Percentiles rank a stretch among this genome's conserved stretches.
Conservation (phyloP, 2,329 filamentous ascomycete genomes). For the Colletotrichum euphorbiae region DNA sequence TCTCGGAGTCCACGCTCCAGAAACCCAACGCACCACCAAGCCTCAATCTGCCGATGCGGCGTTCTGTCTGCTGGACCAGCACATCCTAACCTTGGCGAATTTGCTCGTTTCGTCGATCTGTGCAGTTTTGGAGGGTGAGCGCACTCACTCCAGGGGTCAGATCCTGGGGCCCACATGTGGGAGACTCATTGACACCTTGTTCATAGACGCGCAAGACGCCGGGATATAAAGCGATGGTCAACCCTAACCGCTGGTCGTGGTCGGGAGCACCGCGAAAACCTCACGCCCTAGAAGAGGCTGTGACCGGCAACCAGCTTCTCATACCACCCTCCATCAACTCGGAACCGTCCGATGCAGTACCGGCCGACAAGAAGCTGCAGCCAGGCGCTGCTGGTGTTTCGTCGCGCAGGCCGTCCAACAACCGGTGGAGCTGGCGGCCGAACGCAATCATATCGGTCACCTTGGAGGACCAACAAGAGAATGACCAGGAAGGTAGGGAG, state of each 20-base stretch:
- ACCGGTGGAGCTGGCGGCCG: conserved; percentile 37
- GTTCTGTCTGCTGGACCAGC: neutral
- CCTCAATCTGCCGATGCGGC: conserved; percentile 5
- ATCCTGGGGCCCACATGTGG: neutral
- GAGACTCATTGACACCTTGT: neutral
- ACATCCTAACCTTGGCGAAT: neutral
- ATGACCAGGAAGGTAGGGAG: neutral
- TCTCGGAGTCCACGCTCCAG: conserved; percentile 2
- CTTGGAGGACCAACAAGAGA: conserved; percentile 22
- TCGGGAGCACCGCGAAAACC: conserved; percentile 24
- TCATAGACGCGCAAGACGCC: neutral
- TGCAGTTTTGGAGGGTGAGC: conserved; percentile 11
- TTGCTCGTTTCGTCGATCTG: conserved; percentile 24
- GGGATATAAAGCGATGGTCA: conserved; percentile 30
- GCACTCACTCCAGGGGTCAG: conserved; percentile 15
- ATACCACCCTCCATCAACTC: conserved; percentile 3
- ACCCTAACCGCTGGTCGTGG: conserved; percentile 36
- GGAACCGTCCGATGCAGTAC: neutral
- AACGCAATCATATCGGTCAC: conserved; percentile 20
- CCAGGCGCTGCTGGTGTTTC: conserved; percentile 18
- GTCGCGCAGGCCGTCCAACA: conserved; percentile 30
- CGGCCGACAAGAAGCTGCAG: conserved; percentile 23
- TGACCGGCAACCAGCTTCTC: conserved; percentile 15
- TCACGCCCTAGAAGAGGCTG: conserved; percentile 3
- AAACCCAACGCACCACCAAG: neutral